Conservation (phyloP, 2,329 filamentous ascomycete species). For the Trichoderma simmonsii region DNA sequence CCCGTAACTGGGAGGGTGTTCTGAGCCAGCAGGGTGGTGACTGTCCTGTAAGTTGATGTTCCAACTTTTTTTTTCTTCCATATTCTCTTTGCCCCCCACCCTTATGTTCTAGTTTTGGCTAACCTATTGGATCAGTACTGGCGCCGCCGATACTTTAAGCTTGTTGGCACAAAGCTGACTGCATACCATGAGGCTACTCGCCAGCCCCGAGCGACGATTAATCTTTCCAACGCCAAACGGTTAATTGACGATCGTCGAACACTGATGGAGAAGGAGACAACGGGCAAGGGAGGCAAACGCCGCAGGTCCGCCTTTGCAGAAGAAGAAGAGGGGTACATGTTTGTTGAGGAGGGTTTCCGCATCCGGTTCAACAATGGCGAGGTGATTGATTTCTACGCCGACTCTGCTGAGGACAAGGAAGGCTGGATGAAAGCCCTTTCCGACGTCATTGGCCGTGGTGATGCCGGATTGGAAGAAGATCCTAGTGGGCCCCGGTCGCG, state of each 20-base stretch:
- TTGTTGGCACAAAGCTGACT: slow-evolving; percentile 85
- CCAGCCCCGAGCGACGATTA: slow-evolving; percentile 95
- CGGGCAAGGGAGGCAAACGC: slow-evolving; percentile 71
- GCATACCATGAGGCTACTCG: slow-evolving; percentile 94
- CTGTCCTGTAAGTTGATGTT: slow-evolving; percentile 72
- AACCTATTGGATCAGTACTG: slow-evolving; percentile 64
- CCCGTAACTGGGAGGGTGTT: slow-evolving; percentile 79
- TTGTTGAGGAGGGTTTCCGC: slow-evolving; percentile 97
- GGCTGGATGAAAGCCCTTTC: slow-evolving; percentile 88
- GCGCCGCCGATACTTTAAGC: slow-evolving; percentile 96
- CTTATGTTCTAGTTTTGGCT: background rate
- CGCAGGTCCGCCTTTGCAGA: slow-evolving; percentile 95
- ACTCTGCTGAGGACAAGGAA: slow-evolving; percentile 82
- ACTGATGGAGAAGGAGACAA: slow-evolving; percentile 79
- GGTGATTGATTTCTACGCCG: slow-evolving; percentile 97
- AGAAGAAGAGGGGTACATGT: slow-evolving; percentile 99
- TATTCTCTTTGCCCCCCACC: background rate
- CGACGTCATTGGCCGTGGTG: slow-evolving; percentile 62
- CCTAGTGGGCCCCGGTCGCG: slow-evolving; percentile 40
- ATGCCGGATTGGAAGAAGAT: slow-evolving; percentile 47
- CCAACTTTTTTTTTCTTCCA: background rate
- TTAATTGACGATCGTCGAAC: slow-evolving; percentile 88
- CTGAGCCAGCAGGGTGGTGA: slow-evolving; percentile 97
- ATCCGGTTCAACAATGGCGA: slow-evolving; percentile 98
- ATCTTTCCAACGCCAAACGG: slow-evolving; percentile 86